Conservation (phyloP, 2,329 filamentous ascomycete species). For the Ampelomyces quisqualis region DNA sequence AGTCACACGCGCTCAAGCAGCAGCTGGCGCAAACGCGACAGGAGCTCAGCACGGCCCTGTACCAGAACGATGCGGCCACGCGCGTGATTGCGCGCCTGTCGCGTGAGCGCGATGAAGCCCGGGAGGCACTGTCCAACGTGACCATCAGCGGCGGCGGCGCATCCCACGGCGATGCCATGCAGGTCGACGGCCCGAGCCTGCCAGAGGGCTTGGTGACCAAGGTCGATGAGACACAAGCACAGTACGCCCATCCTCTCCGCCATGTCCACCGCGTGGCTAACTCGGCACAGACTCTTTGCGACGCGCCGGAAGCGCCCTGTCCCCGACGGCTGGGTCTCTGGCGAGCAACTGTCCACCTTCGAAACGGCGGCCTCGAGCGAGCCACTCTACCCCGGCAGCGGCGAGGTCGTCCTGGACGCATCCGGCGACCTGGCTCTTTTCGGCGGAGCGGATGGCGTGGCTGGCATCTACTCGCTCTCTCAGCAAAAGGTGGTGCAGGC, state of each 20-base stretch:
- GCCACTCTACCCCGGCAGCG: constrained; percentile 60
- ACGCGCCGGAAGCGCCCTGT: constrained; percentile 85
- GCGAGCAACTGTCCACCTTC: constrained; percentile 67
- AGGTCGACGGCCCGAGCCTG: constrained; percentile 78
- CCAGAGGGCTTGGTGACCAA: constrained; percentile 69
- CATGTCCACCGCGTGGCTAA: constrained; percentile 19
- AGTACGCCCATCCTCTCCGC: constrained; percentile 55
- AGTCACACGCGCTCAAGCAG: constrained; percentile 87
- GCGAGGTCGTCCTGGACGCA: constrained; percentile 59
- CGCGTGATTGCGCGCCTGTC: constrained; percentile 88
- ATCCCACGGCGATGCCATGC: constrained; percentile 79
- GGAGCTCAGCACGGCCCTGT: constrained; percentile 89
- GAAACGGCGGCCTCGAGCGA: constrained; percentile 57
- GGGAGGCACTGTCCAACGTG: constrained; percentile 83
- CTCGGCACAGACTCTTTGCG: constrained; percentile 68
- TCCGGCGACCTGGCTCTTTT: constrained; percentile 68
- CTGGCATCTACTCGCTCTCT: constrained; percentile 76
- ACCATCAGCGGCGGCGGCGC: constrained; percentile 64
- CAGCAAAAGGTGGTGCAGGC: constrained; percentile 73
- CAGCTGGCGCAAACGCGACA: constrained; percentile 87
- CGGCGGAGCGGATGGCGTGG: constrained; percentile 71
- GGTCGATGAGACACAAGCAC: constrained; percentile 77
- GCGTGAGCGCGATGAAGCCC: constrained; percentile 89
- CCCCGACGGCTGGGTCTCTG: constrained; percentile 79
- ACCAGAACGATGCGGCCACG: constrained; percentile 96